Conservation (phyloP, 1,284 basidiomycete species). For the Trametes hirsuta region DNA sequence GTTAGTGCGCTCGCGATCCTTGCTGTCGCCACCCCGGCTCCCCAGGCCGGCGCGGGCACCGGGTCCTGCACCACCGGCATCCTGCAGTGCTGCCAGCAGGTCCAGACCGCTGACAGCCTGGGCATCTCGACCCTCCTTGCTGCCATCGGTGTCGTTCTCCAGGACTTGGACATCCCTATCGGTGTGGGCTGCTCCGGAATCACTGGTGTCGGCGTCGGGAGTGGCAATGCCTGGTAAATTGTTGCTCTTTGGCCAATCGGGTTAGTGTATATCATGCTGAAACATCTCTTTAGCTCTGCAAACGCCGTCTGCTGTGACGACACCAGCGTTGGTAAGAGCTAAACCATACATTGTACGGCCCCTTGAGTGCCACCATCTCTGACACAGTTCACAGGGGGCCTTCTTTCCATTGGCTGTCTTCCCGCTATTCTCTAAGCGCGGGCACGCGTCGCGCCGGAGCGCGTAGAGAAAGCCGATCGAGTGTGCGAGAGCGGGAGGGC, state of each 20-base stretch:
- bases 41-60: not conserved
- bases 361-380: not conserved
- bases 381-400: not conserved
- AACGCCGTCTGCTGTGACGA: constrained; percentile 16
- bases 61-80: constrained; percentile 27
- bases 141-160: constrained; percentile 26
- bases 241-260: too few relatives aligned
- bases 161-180: constrained; percentile 25
- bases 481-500: too few relatives aligned
- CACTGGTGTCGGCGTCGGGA: constrained; percentile 24
- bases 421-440: not conserved
- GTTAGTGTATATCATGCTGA: not conserved
- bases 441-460: not conserved
- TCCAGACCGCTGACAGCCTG: constrained; percentile 15
- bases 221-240: constrained; percentile 23
- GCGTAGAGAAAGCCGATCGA: not conserved
- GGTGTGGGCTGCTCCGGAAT: constrained; percentile 32
- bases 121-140: constrained; percentile 16
- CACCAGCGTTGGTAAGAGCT: constrained; percentile 6
- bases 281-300: not conserved
- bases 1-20: constrained; percentile 7
- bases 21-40: constrained; percentile 9
- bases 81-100: constrained; percentile 32
- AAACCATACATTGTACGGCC: too few relatives aligned
- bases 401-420: constrained; percentile 11